Base-by-base conservation (phyloP, 352 stramenopile species). In the Globisporangium yorkense region DNA sequence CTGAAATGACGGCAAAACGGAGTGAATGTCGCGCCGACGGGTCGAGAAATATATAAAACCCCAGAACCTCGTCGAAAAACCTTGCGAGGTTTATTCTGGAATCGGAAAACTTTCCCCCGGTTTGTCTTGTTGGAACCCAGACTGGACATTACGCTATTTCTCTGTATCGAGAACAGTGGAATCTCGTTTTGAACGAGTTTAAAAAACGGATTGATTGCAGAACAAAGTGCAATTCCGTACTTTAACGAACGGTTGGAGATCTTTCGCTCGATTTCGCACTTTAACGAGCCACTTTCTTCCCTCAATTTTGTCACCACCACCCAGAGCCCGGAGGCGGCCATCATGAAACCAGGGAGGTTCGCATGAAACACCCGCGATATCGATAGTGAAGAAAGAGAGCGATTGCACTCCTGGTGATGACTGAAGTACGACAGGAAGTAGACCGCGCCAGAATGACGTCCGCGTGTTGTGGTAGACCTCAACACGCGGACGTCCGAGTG, bases 11-110 rank as follows among this genome's bases (percentile, higher is more conserved):
- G 44, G 48, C 24, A 37, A 37, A 43, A 12, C 39, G 50, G 69
- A 81, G 68, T 78, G 72, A 67, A 72, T 65, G 67, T 81, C 72
- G 51, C 10, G 24, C 40, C 40, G 40, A 46, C 40, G 15, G 40
- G 40, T 46, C 40, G 40, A 46, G 9, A 37, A 27, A 27, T 27
- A 27, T 27, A 43, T 43, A 43, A 43, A 43, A 43, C 39, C 39
- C 16, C 16, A 43, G 5, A 10, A 43, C 39, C 39, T 43, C 39
- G 39, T 16, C 39, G 16, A 43, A 43, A 43, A 43, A 43, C 39
- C 39, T 43, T n/a, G 39, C 39, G 16, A 43, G 39, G 39, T 43
- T 43, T 43, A 43, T 43, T 16, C 39, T 43, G 39, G 16, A 18
- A 18, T 43, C 39, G 3, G 39, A 15, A 43, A 43, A 43, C 3